Base-by-base conservation (phyloP, 1,139 yeast species). In the Blastobotrys illinoisensis region DNA sequence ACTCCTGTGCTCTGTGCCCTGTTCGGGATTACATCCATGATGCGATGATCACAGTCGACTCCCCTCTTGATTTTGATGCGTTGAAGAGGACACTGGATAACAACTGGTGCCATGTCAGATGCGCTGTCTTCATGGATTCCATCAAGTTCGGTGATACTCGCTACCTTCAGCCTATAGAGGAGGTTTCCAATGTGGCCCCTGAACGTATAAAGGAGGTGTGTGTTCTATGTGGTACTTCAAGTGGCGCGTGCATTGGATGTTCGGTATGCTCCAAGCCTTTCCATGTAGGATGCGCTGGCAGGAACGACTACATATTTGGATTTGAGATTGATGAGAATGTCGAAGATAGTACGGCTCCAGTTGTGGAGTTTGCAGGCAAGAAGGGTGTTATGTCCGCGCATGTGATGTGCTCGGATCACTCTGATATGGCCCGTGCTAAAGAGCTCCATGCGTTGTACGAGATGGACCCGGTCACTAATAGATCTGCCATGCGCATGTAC, bases 101-200 rank as follows among this genome's bases (percentile, higher is more conserved):
- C 1, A 76, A 77, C 56, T 91, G 98, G 98, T 84, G 86, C 44
- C 98, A 91, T 71, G 74, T 86, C 5, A 61, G 82, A 4, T 91
- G 99, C 70, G 86, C 95, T 0, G 56, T 88, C 0, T 84, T 84
- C 67, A 74, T 70, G 13, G 70, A 75, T 0, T 71, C 68, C 20
- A 67, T 78, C 13, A 68, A 67, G 20, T 80, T 78, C 64, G 80
- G 76, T 0, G 71, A 75, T 56, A 56, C 74, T 0, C 58, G 62
- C 1, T 55, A 67, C 1, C 56, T 81, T 54, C 83, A 81, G 55
- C 85, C 85, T 0, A 69, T 79, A 2, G 66, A 66, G 36, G 67
- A 64, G 5, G 62, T 67, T 13, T 64, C 60, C 3, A 55, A 55
- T 5, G 62, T 72, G 44, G 63, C 69, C 19, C 56, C 60, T 56